A percentile compares a stretch with the other conserved stretches of the same genome.
phyloP scores from a whole-genome alignment of 176 grass and related monocot genomes.

The Paspalum notatum region DNA sequence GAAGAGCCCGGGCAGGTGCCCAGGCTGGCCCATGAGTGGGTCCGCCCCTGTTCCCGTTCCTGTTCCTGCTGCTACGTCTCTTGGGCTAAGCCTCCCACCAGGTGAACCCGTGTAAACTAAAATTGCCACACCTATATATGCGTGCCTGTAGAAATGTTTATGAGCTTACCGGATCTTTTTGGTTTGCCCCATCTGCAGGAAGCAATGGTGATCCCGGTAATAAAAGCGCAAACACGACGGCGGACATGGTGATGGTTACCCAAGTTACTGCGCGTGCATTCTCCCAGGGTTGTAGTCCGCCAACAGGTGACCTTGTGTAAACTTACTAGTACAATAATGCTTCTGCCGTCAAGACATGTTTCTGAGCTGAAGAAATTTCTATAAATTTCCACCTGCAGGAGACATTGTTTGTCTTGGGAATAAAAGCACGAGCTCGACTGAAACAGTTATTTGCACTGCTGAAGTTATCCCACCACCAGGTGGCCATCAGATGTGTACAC shows the following conservation, averaged over 20 bases:
- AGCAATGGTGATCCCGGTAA: neutral
- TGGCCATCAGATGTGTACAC: neutral
- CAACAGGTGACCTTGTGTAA: neutral
- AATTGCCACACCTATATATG: neutral
- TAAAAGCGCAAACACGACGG: neutral
- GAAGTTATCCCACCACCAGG: neutral
- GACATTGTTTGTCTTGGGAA: neutral
- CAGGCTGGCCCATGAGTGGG: too few relatives aligned
- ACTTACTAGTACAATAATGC: neutral
- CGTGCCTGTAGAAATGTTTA: neutral
- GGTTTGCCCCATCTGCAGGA: neutral
- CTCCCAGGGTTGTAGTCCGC: neutral
- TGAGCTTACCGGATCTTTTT: neutral
- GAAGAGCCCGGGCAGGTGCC: too few relatives aligned
- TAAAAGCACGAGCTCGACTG: neutral
- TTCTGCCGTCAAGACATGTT: neutral
- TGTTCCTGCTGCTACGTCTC: neutral
- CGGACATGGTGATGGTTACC: neutral
- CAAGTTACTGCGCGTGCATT: neutral
- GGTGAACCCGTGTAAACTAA: neutral
- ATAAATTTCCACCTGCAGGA: conserved; percentile 45
- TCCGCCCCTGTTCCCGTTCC: neutral
- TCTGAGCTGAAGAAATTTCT: conserved; percentile 44
- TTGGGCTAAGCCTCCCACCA: neutral
- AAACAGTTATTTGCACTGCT: neutral